Evolutionary conservation across 2,329 filamentous ascomycete genomes (phyloP), one percentile per base, ranked within the genome.

Genomic region (Penicillium sp.): DNA sequence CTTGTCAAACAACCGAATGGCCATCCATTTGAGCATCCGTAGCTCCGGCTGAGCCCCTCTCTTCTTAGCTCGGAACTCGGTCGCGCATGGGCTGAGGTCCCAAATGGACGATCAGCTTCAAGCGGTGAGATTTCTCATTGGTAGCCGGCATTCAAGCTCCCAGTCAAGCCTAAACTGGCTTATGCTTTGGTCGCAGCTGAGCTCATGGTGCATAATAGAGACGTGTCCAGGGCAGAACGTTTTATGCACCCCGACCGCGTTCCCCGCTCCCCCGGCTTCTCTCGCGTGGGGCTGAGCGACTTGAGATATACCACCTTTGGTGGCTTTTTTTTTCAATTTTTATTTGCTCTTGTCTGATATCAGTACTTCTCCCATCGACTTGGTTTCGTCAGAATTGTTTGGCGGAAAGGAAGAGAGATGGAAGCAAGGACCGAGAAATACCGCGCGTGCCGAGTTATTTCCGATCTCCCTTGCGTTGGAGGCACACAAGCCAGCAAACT

Each of bases 1-100:
- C 6, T n/a, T 13, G n/a, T 6, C n/a, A 36, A n/a, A 34, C 7
- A 34, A 36, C 6, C 29, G 5, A 18, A 41, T 31, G 9, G 18
- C 13, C 22, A 34, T 42, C 3, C 29, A 16, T 32, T 14, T 29
- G 10, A 18, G 9, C 22, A 27, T 27, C 50, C 38, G 38, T 24
- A 14, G 32, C 38, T 42, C 41, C 29, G 44, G 31, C n/a, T 44
- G n/a, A 39, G 22, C 50, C 45, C 49, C 49, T 42, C 39, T 22
- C n/a, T 11, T 36, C 43, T 43, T 36, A 53, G 43, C 50, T 58
- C 56, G 56, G 56, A 45, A 56, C 53, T 58, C 56, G 56, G 56
- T 47, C 46, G 48, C 41, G 34, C 18, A 16, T 44, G 24, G 7
- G 44, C 34, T 34, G 31, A 34, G 9, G 34, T 36, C 34, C 31